phyloP scores from a whole-genome alignment of 495 filamentous ascomycete genomes.

The Parathielavia hyrcaniae region DNA sequence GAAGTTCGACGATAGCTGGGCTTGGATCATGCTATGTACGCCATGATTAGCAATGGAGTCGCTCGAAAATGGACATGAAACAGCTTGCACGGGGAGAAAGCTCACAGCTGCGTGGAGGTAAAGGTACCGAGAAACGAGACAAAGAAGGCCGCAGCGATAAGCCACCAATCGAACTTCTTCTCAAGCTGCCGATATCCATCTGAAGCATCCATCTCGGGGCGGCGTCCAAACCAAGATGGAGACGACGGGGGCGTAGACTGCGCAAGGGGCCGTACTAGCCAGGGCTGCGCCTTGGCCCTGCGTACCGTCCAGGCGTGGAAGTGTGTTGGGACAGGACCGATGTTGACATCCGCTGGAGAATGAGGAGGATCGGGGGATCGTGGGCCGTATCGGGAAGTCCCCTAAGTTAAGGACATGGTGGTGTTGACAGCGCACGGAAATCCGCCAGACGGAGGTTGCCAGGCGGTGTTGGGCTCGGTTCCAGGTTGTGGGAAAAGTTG shows the following conservation, averaged over 20 bases:
- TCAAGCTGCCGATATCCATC: not conserved
- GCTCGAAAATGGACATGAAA: not conserved
- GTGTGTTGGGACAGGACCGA: not conserved
- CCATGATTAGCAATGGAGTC: not conserved
- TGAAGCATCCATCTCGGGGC: not conserved
- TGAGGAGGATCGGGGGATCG: not conserved
- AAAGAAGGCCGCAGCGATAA: not conserved
- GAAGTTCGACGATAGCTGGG: not conserved
- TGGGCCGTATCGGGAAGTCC: not conserved
- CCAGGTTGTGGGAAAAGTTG: not conserved
- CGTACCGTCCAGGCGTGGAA: not conserved
- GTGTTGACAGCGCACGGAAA: not conserved
- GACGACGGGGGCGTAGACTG: not conserved
- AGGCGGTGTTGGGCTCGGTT: not conserved
- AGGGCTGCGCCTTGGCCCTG: not conserved
- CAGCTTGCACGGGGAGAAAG: not conserved
- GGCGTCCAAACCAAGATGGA: not conserved
- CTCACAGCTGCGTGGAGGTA: not conserved
- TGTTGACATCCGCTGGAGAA: not conserved
- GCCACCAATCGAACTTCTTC: not conserved
- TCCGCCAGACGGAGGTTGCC: not conserved
- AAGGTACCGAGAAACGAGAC: not conserved
- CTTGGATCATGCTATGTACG: not conserved
- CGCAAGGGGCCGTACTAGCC: not conserved
- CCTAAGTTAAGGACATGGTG: not conserved